A percentile compares a stretch with the other conserved stretches of the same genome.
phyloP scores from a whole-genome alignment of 1,284 basidiomycete species.

The Chalciporus sp. region DNA sequence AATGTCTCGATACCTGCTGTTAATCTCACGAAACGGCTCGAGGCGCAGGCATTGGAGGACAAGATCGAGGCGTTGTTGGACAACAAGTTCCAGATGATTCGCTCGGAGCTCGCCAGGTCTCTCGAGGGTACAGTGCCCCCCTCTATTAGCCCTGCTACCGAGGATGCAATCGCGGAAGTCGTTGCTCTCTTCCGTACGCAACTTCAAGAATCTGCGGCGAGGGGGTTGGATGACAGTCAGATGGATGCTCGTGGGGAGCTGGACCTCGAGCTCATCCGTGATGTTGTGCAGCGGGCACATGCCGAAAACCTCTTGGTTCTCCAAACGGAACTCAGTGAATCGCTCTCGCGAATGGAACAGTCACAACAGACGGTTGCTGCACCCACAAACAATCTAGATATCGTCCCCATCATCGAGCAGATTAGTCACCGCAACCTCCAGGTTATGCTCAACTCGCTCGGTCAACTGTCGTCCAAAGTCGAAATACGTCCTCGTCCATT shows the following conservation, averaged over 20 bases:
- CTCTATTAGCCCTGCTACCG: conserved; percentile 47
- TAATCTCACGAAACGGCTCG: conserved; percentile 57
- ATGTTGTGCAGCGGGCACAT: conserved; percentile 68
- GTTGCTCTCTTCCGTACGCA: conserved; percentile 67
- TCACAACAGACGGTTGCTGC: conserved; percentile 18
- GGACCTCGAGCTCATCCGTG: conserved; percentile 74
- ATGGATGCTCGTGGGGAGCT: conserved; percentile 74
- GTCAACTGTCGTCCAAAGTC: conserved; percentile 61
- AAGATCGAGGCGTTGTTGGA: conserved; percentile 63
- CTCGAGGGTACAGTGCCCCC: conserved; percentile 19
- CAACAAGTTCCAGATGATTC: conserved; percentile 62
- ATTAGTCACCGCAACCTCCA: conserved; percentile 55
- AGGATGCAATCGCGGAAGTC: conserved; percentile 65
- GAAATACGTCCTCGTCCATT: conserved; percentile 50
- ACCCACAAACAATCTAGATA: conserved; percentile 27
- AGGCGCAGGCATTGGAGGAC: conserved; percentile 60
- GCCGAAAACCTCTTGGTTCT: conserved; percentile 58
- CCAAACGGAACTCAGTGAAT: conserved; percentile 55
- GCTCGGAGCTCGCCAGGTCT: conserved; percentile 40
- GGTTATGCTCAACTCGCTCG: conserved; percentile 60
- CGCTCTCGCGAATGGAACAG: conserved; percentile 44
- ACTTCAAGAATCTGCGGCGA: conserved; percentile 60
- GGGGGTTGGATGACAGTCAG: conserved; percentile 62
- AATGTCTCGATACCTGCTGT: conserved; percentile 47
- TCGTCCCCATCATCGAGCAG: conserved; percentile 54